Evolutionary conservation across 768 basidiomycete species (phyloP).

Genomic region (Inosperma sp.): DNA sequence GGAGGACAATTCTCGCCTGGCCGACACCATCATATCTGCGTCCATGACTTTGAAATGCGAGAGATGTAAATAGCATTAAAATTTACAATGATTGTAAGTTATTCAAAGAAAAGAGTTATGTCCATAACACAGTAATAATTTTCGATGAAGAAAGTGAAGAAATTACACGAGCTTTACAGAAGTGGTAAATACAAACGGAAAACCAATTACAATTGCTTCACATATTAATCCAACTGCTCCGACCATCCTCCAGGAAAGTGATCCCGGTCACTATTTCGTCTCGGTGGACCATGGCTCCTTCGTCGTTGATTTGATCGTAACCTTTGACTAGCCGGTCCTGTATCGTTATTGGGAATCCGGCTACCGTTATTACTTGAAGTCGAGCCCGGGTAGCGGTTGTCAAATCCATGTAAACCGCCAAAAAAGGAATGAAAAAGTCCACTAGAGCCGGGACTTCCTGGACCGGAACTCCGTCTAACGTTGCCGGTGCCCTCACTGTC

Average conservation of each 20-base stretch:
- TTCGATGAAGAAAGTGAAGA: too few species aligned
- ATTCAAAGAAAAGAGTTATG: too few species aligned
- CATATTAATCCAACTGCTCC: slow-evolving; percentile 37
- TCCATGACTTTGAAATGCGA: too few species aligned
- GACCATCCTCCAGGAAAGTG: slow-evolving; percentile 43
- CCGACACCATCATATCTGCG: too few species aligned
- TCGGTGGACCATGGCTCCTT: slow-evolving; percentile 3
- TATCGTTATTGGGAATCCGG: slow-evolving; percentile 9
- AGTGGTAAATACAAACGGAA: too few species aligned
- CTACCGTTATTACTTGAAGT: slow-evolving; percentile 1
- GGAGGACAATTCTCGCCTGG: too few species aligned
- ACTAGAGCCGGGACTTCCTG: slow-evolving; percentile 16
- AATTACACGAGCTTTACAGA: too few species aligned
- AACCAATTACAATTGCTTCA: not conserved
- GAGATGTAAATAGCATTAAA: too few species aligned
- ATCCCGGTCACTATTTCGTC: slow-evolving; percentile 13
- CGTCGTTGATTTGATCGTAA: not conserved
- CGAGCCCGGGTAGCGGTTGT: slow-evolving; percentile 12
- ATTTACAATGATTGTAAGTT: too few species aligned
- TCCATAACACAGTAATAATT: too few species aligned
- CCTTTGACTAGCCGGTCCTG: slow-evolving; percentile 3
- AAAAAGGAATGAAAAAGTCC: slow-evolving; percentile 36
- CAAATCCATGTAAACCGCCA: slow-evolving; percentile 23
- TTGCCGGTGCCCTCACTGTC: not conserved
- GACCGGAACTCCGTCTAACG: not conserved